Conservation (phyloP, 2,329 filamentous ascomycete genomes). For the Alternaria gansuensis region DNA sequence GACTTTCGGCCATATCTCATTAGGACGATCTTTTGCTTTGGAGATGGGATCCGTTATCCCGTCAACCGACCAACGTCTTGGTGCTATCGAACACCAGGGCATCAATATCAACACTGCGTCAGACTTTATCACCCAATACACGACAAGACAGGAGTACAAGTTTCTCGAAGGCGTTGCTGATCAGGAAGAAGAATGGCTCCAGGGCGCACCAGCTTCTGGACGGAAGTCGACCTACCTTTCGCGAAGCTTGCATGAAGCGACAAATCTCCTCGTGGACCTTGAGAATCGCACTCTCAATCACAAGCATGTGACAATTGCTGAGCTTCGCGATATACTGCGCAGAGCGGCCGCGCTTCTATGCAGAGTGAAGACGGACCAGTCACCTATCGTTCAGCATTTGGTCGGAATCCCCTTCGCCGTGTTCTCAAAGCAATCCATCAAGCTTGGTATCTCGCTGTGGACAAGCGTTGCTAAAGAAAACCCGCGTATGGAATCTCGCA, state of each 20-base stretch:
- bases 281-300: conserved; percentile 74
- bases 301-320: conserved; percentile 73
- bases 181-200: conserved; percentile 68
- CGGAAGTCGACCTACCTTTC: conserved; percentile 36
- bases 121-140: conserved; percentile 97
- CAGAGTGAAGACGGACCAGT: conserved; percentile 76
- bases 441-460: conserved; percentile 94
- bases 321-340: conserved; percentile 82
- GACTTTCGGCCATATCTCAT: conserved; percentile 86
- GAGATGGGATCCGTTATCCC: conserved; percentile 92
- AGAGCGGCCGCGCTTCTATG: conserved; percentile 88
- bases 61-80: conserved; percentile 82
- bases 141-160: conserved; percentile 93
- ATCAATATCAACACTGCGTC: conserved; percentile 88
- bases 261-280: conserved; percentile 72
- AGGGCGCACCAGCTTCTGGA: conserved; percentile 56
- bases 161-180: conserved; percentile 80
- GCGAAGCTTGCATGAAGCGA: conserved; percentile 61
- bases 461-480: conserved; percentile 97
- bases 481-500: conserved; percentile 82
- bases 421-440: conserved; percentile 95
- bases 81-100: conserved; percentile 77
- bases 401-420: conserved; percentile 92
- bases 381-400: conserved; percentile 82
- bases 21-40: conserved; percentile 92